Base-by-base conservation (phyloP, 2,329 filamentous ascomycete genomes). In the Colletotrichum gigasporum region DNA sequence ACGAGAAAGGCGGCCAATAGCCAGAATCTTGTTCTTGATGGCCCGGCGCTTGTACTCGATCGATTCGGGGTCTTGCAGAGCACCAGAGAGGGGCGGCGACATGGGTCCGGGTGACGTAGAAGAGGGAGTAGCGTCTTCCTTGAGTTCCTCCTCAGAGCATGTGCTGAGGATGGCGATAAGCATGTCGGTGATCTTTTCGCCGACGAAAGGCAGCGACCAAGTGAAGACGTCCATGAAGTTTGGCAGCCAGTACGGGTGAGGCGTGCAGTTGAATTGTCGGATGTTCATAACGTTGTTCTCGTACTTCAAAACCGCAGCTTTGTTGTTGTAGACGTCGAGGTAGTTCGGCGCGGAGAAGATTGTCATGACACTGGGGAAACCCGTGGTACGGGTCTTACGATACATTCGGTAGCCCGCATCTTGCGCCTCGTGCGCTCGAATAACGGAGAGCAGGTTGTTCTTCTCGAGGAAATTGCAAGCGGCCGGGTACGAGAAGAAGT, bases 281-380 rank as follows among this genome's bases (percentile, higher is more conserved):
- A 99, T 99, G 84, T 99, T 99, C 96, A 99, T 99, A 66, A 99
- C 96, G 75, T 99, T 99, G 81, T 99, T 99, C 82, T 99, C 96
- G 77, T 99, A 99, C 82, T 99, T 99, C 73, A 99, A 84, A 39
- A 99, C 96, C 0, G 96, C 96, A 2, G 96, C 96, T 84, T 99
- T 99, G 86, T 99, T 99, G 88, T 99, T 99, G 82, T 99, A 99
- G 35, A 99, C 94, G 74, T 99, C 96, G 68, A 99, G 89, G 76
- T 99, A 99, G 80, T 99, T 99, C 35, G 96, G 96, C 2, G 96
- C 96, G 44, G 95, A 98, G 85, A 99, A 99, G 73, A 99, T 99
- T 71, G 96, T 99, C 96, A 99, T 99, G 68, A 99, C 96, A 81
- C 94, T 97, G 20, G 96, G 96, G 82, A 99, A 99, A 2, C 96